Evolutionary conservation across 2,329 filamentous ascomycete genomes (phyloP).

Genomic region (Cladosporium sp.): DNA sequence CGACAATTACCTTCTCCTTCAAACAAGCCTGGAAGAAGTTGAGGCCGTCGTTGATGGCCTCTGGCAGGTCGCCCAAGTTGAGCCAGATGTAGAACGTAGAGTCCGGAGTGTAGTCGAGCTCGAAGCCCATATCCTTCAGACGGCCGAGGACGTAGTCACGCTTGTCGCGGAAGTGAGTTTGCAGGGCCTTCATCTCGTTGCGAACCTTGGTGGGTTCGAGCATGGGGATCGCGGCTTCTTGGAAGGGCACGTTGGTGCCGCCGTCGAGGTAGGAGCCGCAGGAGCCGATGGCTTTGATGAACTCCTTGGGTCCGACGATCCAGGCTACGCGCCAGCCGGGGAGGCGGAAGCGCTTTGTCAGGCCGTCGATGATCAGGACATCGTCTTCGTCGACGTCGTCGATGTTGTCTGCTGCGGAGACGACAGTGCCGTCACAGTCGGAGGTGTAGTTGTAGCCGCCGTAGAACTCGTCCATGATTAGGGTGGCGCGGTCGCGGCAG

Average conservation of each 20-base stretch:
- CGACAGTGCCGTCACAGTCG: constrained; percentile 83
- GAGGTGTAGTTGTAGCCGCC: constrained; percentile 89
- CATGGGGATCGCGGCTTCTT: constrained; percentile 89
- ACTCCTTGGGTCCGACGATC: constrained; percentile 94
- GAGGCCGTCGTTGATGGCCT: constrained; percentile 82
- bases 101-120: constrained; percentile 73
- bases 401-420: constrained; percentile 85
- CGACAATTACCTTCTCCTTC: constrained; percentile 91
- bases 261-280: constrained; percentile 84
- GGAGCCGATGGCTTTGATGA: constrained; percentile 86
- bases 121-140: constrained; percentile 80
- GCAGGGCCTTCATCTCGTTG: constrained; percentile 82
- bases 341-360: constrained; percentile 94
- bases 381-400: constrained; percentile 73
- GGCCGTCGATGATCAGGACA: constrained; percentile 88
- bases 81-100: constrained; percentile 93
- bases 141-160: constrained; percentile 83
- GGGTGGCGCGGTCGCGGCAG: constrained; percentile 81
- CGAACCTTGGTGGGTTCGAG: constrained; percentile 79
- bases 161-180: constrained; percentile 87
- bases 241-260: constrained; percentile 91
- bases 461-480: constrained; percentile 97
- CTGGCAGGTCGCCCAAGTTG: constrained; percentile 61
- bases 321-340: constrained; percentile 96
- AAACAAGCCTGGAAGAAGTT: constrained; percentile 97